These are phyloP conservation scores for Dimargaris xerosporica DNA, from an alignment of 192 early-diverging fungal genomes.

Conservation along the genomic window DNA sequence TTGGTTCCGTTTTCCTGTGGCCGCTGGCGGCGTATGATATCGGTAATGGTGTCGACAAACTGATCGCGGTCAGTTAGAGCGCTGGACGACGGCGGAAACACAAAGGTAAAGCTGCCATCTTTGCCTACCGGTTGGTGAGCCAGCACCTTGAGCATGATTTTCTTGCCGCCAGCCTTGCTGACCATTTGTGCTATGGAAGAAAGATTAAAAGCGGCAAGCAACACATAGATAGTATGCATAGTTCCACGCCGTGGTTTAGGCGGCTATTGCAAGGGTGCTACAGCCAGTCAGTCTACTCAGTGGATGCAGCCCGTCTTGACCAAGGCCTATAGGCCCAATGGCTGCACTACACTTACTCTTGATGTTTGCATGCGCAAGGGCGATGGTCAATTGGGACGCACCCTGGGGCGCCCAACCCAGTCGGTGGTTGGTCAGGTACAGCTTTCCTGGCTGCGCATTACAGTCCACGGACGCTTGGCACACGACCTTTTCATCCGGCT, in stretches of 20 bases:
- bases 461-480: background rate
- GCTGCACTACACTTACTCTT: conserved; percentile 13
- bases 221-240: background rate
- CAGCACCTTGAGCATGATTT: conserved; percentile 39
- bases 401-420: conserved; percentile 35
- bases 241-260: conserved; percentile 11
- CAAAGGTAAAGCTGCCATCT: conserved; percentile 24
- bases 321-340: background rate
- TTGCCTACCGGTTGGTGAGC: conserved; percentile 15
- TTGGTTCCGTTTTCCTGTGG: too few species aligned
- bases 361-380: conserved; percentile 29
- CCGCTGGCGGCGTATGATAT: conserved; percentile 22
- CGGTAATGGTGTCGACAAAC: conserved; percentile 30
- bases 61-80: conserved; percentile 28
- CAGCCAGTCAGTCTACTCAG: background rate
- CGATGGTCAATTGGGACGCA: conserved; percentile 24
- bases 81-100: conserved; percentile 27
- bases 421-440: conserved; percentile 35
- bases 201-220: background rate
- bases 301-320: background rate
- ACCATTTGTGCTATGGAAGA: conserved; percentile 22
- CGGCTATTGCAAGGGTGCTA: conserved; percentile 8
- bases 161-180: conserved; percentile 26
- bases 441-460: conserved; percentile 25
- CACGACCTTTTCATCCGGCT: background rate